Percentiles rank a stretch among this genome's conserved stretches.
phyloP scores from a whole-genome alignment of 2,329 filamentous ascomycete species.

The Phoma sp. region DNA sequence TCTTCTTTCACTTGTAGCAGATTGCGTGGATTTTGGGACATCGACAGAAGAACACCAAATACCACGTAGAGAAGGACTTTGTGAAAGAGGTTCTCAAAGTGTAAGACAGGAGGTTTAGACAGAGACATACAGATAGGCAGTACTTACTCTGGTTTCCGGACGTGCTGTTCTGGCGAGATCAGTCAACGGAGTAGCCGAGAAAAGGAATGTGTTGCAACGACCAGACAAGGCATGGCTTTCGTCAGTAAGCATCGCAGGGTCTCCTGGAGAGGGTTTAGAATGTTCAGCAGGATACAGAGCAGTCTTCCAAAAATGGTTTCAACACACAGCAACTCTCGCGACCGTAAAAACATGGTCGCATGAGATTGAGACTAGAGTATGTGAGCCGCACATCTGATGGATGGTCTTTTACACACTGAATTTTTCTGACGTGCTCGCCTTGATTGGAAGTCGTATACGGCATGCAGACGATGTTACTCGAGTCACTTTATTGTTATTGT shows the following conservation, averaged over 20 bases:
- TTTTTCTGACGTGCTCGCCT: neutral
- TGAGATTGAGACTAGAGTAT: neutral
- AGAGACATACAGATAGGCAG: neutral
- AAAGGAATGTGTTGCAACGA: neutral
- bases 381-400: neutral
- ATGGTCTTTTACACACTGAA: neutral
- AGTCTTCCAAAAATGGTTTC: neutral
- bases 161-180: neutral
- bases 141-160: neutral
- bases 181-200: too few relatives aligned
- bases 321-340: neutral
- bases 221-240: neutral
- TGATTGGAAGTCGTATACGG: neutral
- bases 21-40: too few relatives aligned
- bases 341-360: neutral
- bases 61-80: neutral
- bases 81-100: neutral
- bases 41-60: too few relatives aligned
- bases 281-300: neutral
- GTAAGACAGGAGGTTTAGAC: neutral
- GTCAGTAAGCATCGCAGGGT: neutral
- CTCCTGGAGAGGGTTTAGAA: neutral
- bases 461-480: neutral
- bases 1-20: neutral
- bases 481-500: neutral